Evolutionary conservation across 1,284 basidiomycete genomes (phyloP), one percentile per base, ranked within the genome.

Genomic region (Somion occarium): DNA sequence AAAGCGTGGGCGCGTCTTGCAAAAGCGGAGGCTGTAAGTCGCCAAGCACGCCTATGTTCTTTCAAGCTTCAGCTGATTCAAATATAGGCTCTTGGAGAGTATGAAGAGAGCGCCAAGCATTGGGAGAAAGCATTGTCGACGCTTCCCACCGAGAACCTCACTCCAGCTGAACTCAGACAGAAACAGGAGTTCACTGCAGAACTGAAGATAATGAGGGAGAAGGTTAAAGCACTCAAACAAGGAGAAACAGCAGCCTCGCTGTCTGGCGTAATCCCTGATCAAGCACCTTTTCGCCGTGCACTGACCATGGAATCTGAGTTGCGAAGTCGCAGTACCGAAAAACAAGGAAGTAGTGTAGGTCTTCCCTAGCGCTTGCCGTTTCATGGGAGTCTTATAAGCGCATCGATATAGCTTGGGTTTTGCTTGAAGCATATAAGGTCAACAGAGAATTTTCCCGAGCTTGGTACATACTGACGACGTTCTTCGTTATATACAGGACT

Each of bases 1-100:
- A 73, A 72, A 55, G 72, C 57, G 7, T 69, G 64, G 64, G 64
- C 59, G 1, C 61, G 72, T 38, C 55, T 68, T 2, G 71, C 66
- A 0, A 49, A 59, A 3, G 66, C 68, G 2, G 39, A 61, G 9
- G 61, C 64, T 48, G 71, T 71, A 44, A 52, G 58, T 54, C 12
- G 44, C 19, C 13, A n/a, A n/a, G 38, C 38, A 39, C 5, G 5
- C 20, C 27, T 26, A 15, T n/a, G 5, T 27, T 5, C 20, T 23
- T 46, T n/a, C 20, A 56, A 51, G 45, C 9, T 5, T n/a, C 51
- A 30, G 5, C 37, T 27, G 30, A 22, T 18, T 34, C 45, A 62
- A 62, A 43, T 50, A 44, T 5, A 43, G 42, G 22, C 22, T 3
- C 52, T 65, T 27, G 30, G 54, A 48, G 53, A 61, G 5, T 50